phyloP scores from a whole-genome alignment of 306 rosid genomes.

The Potentilla sterilis region DNA sequence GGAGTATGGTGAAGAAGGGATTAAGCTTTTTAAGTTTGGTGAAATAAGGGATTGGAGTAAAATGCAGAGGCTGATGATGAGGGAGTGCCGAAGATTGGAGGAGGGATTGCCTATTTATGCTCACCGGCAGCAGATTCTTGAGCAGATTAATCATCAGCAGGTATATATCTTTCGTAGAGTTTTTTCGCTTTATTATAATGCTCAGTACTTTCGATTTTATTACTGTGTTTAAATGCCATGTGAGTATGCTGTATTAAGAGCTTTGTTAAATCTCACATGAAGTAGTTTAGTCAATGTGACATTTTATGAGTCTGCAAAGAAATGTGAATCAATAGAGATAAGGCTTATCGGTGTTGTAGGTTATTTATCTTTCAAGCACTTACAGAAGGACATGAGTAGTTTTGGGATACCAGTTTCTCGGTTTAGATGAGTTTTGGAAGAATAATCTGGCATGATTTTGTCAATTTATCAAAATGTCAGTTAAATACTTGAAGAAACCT shows the following conservation, averaged over 20 bases:
- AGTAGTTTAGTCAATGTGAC: not conserved
- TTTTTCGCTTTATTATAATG: not conserved
- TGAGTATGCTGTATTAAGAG: not conserved
- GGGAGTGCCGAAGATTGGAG: conserved; percentile 72
- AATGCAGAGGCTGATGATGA: conserved; percentile 44
- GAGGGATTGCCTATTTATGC: conserved; percentile 88
- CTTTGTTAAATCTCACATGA: not conserved
- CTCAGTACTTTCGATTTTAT: not conserved
- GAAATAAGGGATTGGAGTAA: conserved; percentile 44
- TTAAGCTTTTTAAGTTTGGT: conserved; percentile 41
- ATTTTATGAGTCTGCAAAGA: not conserved
- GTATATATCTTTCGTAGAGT: conserved; percentile 25
- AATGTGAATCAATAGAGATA: not conserved
- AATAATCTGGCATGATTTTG: too few species aligned
- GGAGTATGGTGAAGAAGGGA: conserved; percentile 15
- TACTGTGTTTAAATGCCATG: not conserved
- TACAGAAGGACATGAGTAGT: too few species aligned
- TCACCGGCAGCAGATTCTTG: conserved; percentile 62
- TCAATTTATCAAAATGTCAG: too few species aligned
- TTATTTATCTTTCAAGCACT: not conserved
- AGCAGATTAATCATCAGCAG: conserved; percentile 58
- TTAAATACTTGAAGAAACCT: too few species aligned
- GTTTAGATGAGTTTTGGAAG: too few species aligned
- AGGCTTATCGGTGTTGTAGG: not conserved
- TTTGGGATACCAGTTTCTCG: too few species aligned